Conservation (phyloP, 257 asterid species). For the Solanum appendiculatum region DNA sequence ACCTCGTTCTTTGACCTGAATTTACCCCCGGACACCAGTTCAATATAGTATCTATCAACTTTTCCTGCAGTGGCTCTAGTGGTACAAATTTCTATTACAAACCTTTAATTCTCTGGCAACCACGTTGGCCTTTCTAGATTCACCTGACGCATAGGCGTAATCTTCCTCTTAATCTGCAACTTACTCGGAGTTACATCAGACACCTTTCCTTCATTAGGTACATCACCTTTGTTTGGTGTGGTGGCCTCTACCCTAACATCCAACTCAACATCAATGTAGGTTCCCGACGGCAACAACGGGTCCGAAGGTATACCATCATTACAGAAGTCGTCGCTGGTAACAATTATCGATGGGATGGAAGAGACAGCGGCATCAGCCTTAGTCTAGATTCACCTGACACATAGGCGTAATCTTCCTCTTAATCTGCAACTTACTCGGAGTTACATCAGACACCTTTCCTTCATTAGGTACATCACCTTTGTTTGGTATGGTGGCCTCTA, state of each 20-base stretch:
- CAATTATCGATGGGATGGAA: background rate
- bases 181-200: background rate
- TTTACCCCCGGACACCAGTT: background rate
- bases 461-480: background rate
- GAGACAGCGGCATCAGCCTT: too few species aligned
- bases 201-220: background rate
- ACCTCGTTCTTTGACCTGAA: too few species aligned
- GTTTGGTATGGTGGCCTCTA: background rate
- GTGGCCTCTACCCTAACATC: background rate
- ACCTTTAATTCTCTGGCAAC: background rate
- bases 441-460: background rate
- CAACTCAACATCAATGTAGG: background rate
- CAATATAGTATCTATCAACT: background rate
- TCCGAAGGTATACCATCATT: background rate
- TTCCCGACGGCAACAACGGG: background rate
- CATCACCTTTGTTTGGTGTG: background rate
- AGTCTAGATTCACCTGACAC: background rate
- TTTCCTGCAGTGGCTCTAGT: background rate
- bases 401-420: background rate
- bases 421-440: background rate
- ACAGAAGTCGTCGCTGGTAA: background rate
- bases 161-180: background rate
- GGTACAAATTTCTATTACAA: background rate
- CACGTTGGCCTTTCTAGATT: background rate
- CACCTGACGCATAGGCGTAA: background rate